Evolutionary conservation across 2,329 filamentous ascomycete genomes (phyloP).

Genomic region (Bipolaris gigantea): DNA sequence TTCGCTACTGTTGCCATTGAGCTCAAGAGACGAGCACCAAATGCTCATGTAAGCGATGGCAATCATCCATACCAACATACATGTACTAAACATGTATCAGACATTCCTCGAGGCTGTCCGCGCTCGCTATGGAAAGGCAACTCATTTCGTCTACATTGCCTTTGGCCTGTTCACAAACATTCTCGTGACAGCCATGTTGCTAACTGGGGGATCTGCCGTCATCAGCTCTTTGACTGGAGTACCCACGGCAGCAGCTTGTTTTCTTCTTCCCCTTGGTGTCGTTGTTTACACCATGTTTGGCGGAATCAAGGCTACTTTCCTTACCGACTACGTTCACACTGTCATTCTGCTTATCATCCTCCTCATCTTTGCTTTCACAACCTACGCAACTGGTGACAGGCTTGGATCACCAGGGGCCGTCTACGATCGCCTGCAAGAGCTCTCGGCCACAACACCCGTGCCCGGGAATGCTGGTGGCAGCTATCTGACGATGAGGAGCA

Average conservation of each 20-base stretch:
- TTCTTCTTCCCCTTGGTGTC: constrained; percentile 78
- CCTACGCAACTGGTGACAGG: constrained; percentile 72
- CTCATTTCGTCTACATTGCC: constrained; percentile 77
- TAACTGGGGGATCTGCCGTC: constrained; percentile 81
- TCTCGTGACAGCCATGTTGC: constrained; percentile 85
- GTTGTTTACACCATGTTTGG: constrained; percentile 74
- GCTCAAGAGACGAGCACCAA: constrained; percentile 38
- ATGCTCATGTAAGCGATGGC: constrained; percentile 28
- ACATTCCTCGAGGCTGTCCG: constrained; percentile 80
- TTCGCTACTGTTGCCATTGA: constrained; percentile 39
- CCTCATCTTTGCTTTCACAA: constrained; percentile 78
- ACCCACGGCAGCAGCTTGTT: constrained; percentile 78
- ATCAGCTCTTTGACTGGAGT: constrained; percentile 58
- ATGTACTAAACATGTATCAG: constrained; percentile 53
- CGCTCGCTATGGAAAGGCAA: constrained; percentile 73
- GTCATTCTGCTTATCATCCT: constrained; percentile 84
- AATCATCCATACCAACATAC: fast-evolving
- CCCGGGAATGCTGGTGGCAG: constrained; percentile 74
- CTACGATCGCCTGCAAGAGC: constrained; percentile 74
- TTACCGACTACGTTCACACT: constrained; percentile 85
- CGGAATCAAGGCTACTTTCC: constrained; percentile 70
- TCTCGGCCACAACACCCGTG: constrained; percentile 69
- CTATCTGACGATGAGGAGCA: constrained; percentile 85
- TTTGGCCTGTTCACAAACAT: constrained; percentile 83
- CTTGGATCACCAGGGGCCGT: constrained; percentile 76